Evolutionary conservation across 306 rosid genomes (phyloP).

Genomic region (Erythrophleum fordii): DNA sequence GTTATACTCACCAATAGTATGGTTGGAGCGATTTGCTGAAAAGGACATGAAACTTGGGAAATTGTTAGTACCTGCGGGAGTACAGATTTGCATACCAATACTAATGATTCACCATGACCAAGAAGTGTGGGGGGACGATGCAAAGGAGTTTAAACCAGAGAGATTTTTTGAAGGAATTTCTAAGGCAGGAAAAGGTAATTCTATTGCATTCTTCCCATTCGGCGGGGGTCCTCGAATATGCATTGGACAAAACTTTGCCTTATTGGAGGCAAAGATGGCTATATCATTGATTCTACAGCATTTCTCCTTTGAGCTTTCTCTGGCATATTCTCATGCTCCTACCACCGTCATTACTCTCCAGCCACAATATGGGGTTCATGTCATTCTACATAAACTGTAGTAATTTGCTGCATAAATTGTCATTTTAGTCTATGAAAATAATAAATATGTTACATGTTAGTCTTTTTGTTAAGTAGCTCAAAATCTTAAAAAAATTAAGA

Average conservation of each 20-base stretch:
- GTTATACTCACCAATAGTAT: conserved; percentile 46
- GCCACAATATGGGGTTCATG: conserved; percentile 47
- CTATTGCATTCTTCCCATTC: conserved; percentile 40
- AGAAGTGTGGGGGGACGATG: conserved; percentile 50
- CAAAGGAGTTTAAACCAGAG: conserved; percentile 49
- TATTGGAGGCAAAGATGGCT: conserved; percentile 51
- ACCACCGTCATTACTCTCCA: background rate
- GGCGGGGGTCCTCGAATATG: conserved; percentile 51
- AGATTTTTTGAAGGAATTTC: conserved; percentile 52
- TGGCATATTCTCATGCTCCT: conserved; percentile 47
- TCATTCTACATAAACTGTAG: background rate
- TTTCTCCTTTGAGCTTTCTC: conserved; percentile 56
- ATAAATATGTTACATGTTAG: too few relatives aligned
- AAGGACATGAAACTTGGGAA: conserved; percentile 40
- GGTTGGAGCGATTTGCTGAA: background rate
- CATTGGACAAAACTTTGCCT: conserved; percentile 47
- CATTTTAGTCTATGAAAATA: too few relatives aligned
- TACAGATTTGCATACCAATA: conserved; percentile 3
- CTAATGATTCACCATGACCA: conserved; percentile 39
- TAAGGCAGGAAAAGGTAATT: conserved; percentile 39
- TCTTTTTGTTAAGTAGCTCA: too few relatives aligned
- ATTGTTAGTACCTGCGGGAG: conserved; percentile 35
- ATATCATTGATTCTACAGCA: conserved; percentile 49
- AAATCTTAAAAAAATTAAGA: too few relatives aligned
- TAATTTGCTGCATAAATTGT: too few relatives aligned